Conservation (phyloP, 2,329 filamentous ascomycete genomes). For the Colletotrichum kahawae region DNA sequence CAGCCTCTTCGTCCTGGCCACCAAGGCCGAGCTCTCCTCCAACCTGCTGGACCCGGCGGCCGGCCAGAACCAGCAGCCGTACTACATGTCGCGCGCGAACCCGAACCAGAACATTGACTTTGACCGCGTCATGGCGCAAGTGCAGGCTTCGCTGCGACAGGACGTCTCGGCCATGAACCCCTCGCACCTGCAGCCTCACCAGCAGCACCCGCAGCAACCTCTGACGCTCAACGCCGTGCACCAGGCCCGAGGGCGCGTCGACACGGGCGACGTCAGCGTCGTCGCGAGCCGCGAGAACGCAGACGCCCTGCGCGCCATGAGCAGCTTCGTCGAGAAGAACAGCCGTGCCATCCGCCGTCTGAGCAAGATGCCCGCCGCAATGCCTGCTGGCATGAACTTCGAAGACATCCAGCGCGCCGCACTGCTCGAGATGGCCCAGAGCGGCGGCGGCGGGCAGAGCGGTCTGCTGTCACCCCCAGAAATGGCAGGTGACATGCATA, state of each 20-base stretch:
- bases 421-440: constrained; percentile 23
- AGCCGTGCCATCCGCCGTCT: constrained; percentile 46
- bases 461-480: neutral
- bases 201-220: constrained; percentile 30
- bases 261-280: constrained; percentile 37
- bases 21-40: constrained; percentile 36
- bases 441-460: neutral
- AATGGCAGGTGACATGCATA: neutral
- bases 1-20: constrained; percentile 55
- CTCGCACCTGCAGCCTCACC: constrained; percentile 22
- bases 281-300: constrained; percentile 47
- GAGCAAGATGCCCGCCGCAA: constrained; percentile 41
- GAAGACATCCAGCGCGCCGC: constrained; percentile 32
- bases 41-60: constrained; percentile 27
- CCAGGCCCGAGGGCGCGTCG: constrained; percentile 36
- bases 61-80: constrained; percentile 28
- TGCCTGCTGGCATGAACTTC: constrained; percentile 27
- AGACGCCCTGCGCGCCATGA: constrained; percentile 49
- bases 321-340: constrained; percentile 46
- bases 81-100: constrained; percentile 27
- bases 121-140: constrained; percentile 48
- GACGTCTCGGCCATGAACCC: constrained; percentile 13
- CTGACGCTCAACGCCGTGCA: constrained; percentile 47
- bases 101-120: constrained; percentile 45
- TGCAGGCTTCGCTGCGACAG: constrained; percentile 36